These are phyloP conservation scores for Nothophoma quercina DNA, from an alignment of 2,329 filamentous ascomycete genomes.

Conservation along the genomic window DNA sequence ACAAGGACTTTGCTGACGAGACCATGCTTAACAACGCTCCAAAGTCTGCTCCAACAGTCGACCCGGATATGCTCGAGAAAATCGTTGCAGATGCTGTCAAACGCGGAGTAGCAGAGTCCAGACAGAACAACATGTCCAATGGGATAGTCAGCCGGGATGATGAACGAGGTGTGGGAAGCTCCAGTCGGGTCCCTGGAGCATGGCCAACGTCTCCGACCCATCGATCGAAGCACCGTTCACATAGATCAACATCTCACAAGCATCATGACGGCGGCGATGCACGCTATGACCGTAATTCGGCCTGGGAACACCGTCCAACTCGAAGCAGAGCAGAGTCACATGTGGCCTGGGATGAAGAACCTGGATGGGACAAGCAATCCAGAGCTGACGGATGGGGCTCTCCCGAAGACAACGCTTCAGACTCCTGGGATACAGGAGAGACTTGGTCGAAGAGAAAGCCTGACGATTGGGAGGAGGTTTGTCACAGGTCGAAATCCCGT, in stretches of 20 bases:
- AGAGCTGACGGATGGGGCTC: constrained; percentile 20
- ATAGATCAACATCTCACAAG: not conserved
- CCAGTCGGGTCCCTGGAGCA: constrained; percentile 31
- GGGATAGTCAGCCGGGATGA: not conserved
- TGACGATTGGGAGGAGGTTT: constrained; percentile 1
- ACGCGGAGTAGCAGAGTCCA: constrained; percentile 30
- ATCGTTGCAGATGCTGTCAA: constrained; percentile 31
- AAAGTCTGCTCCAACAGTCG: constrained; percentile 10
- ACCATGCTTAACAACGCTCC: not conserved
- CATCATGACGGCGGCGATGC: not conserved
- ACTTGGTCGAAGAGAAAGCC: constrained; percentile 20
- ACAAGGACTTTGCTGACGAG: constrained; percentile 1
- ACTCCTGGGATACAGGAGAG: constrained; percentile 31
- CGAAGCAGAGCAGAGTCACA: constrained; percentile 12
- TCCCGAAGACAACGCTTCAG: constrained; percentile 15
- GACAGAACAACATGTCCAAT: not conserved
- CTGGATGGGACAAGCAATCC: constrained; percentile 18
- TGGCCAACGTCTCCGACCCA: constrained; percentile 32
- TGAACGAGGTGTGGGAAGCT: not conserved
- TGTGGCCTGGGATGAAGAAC: constrained; percentile 21
- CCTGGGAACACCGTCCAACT: constrained; percentile 14
- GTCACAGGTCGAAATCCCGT: not conserved
- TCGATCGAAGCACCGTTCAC: not conserved
- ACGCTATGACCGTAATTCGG: not conserved
- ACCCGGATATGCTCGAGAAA: constrained; percentile 26